Evolutionary conservation across 164 flowering plant species (phyloP).

Genomic region (Tetracentron sinense): DNA sequence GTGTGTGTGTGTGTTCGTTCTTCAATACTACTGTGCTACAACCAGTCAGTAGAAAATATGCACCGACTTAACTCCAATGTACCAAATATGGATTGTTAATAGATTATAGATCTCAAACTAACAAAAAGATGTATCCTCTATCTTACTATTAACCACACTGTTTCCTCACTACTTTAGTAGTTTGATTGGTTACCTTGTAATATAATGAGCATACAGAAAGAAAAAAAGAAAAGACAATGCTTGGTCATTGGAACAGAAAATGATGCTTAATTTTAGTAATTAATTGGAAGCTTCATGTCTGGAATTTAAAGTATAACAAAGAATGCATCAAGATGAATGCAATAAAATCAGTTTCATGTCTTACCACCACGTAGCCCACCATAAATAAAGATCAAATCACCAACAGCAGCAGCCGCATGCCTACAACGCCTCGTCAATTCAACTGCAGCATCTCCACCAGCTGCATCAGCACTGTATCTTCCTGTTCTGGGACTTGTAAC

Average conservation of each 20-base stretch:
- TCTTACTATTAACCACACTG: neutral
- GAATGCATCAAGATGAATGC: neutral
- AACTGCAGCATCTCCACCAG: constrained; percentile 98
- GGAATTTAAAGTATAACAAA: neutral
- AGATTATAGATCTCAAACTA: neutral
- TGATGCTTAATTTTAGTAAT: neutral
- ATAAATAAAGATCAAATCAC: constrained; percentile 88
- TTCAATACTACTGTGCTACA: too few relatives aligned
- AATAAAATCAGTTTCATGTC: constrained; percentile 17
- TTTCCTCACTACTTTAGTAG: too few relatives aligned
- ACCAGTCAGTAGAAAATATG: neutral
- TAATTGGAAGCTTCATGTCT: neutral
- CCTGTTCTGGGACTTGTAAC: constrained; percentile 96
- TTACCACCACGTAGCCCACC: constrained; percentile 99
- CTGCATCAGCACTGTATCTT: constrained; percentile 96
- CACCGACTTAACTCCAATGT: too few relatives aligned
- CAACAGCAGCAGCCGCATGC: constrained; percentile 99
- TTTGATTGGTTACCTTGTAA: neutral
- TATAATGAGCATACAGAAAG: neutral
- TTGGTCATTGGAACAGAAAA: neutral
- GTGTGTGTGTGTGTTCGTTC: too few relatives aligned
- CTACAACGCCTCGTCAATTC: constrained; percentile 96
- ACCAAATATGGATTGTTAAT: neutral
- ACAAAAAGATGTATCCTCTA: neutral
- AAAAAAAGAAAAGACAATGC: too few relatives aligned